Base-by-base conservation (phyloP, 148 eudicot genomes). In the Silene conica region DNA sequence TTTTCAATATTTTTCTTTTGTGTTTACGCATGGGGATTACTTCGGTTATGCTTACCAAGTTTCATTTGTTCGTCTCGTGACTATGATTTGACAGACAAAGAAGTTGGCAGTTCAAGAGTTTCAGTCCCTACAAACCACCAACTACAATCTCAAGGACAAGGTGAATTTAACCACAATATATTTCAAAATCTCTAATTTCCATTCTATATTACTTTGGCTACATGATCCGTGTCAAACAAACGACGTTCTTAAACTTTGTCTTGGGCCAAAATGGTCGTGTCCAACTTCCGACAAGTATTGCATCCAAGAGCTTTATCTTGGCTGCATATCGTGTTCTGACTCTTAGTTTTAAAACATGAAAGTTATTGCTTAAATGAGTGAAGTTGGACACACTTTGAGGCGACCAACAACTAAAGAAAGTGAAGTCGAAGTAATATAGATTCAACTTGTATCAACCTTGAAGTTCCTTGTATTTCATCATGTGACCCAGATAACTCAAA, bases 91-190 rank as follows among this genome's bases (percentile, higher is more conserved):
- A 43, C 2, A 93, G 97, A 81, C 77, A 54, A 91, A 85, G 87
- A 87, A 87, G 50, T 64, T 71, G 78, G 90, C 85, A 0, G 65
- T 79, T 52, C 74, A 76, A 57, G 85, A 85, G 77, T 86, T 77
- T 59, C 79, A 84, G 50, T 80, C 87, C 67, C 79, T 91, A 67
- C 88, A 82, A 80, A 82, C 38, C 15, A 71, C 74, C 20, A 93
- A 91, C 69, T 77, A 75, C 34, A 70, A 75, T 59, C 82, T 93
- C 19, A 93, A 84, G 78, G 82, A 80, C 63, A 80, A 85, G 89
- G 98, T 89, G 79, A 4, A 34, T 54, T 3, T 52, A 55, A 41
- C 16, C 31, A 50, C 54, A 60, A 18, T 43, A 55, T 72, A 9
- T 22, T 8, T 56, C 21, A 18, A 3, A 15, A 3, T 4, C 16